Evolutionary conservation across 805 yeast genomes (phyloP).

Genomic region (Lipomyces kockii): DNA sequence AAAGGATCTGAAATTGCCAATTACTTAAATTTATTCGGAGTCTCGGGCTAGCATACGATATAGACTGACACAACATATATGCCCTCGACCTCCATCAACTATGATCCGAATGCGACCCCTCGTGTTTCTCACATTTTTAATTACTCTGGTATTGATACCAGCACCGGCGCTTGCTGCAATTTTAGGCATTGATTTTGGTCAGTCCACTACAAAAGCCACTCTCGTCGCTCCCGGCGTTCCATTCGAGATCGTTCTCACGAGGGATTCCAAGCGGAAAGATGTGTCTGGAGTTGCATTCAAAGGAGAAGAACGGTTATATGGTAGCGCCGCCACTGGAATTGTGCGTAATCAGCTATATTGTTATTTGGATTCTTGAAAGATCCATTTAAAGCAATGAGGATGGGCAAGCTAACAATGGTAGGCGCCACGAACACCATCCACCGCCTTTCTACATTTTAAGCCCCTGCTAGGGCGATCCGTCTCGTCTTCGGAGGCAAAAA

Average conservation of each 20-base stretch:
- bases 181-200: constrained; percentile 88
- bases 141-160: constrained; percentile 3
- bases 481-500: constrained; percentile 53
- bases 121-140: neutral
- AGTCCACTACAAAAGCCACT: constrained; percentile 83
- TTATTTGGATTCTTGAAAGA: neutral
- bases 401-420: constrained; percentile 40
- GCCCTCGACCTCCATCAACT: neutral
- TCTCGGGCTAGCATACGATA: neutral
- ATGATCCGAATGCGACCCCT: neutral
- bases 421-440: constrained; percentile 73
- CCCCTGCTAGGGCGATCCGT: constrained; percentile 63
- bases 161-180: constrained; percentile 53
- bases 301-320: constrained; percentile 40
- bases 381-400: neutral
- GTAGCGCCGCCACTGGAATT: constrained; percentile 48
- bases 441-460: constrained; percentile 70
- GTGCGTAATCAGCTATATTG: constrained; percentile 61
- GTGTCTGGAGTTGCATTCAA: constrained; percentile 75
- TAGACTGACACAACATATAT: neutral
- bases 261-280: constrained; percentile 91
- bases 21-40: neutral
- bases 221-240: constrained; percentile 89
- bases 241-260: constrained; percentile 83
- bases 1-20: neutral